Conservation (phyloP, 371 early-diverging fungal genomes). For the Mortierella sp. region DNA sequence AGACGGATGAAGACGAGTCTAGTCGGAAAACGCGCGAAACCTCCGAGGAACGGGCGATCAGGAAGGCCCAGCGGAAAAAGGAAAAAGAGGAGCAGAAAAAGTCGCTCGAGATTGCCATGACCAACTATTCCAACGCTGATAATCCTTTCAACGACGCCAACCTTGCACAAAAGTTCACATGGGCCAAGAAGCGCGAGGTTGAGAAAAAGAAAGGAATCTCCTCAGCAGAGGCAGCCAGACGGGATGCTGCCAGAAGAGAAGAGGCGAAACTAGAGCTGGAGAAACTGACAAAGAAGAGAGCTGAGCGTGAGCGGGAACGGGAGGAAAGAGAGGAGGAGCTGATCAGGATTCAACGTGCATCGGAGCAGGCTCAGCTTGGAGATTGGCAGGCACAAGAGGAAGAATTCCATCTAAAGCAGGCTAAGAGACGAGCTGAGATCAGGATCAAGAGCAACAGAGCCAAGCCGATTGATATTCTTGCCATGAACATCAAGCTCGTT, state of each 20-base stretch:
- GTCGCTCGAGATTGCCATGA: constrained; percentile 31
- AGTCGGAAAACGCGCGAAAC: constrained; percentile 42
- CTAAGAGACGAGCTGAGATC: constrained; percentile 91
- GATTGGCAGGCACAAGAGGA: constrained; percentile 96
- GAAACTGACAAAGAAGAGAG: constrained; percentile 81
- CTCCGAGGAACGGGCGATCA: constrained; percentile 37
- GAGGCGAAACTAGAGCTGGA: constrained; percentile 84
- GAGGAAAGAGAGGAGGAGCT: constrained; percentile 87
- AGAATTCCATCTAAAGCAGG: constrained; percentile 91
- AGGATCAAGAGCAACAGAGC: constrained; percentile 89
- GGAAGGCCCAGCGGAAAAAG: constrained; percentile 40
- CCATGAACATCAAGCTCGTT: constrained; percentile 87
- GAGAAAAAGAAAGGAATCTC: constrained; percentile 76
- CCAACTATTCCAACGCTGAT: constrained; percentile 75
- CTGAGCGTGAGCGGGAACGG: constrained; percentile 85
- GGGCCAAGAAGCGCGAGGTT: constrained; percentile 85
- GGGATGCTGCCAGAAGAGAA: constrained; percentile 73
- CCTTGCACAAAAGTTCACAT: constrained; percentile 88
- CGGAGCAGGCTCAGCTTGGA: constrained; percentile 88
- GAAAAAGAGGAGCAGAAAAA: constrained; percentile 51
- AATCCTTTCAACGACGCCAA: constrained; percentile 89
- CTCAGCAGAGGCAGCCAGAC: constrained; percentile 63
- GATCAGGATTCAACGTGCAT: constrained; percentile 76
- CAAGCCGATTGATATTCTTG: constrained; percentile 92
- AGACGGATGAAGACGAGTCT: constrained; percentile 14